A percentile compares a stretch with the other conserved stretches of the same genome.
Evolutionary conservation across 306 rosid species (phyloP).

Genomic region (Begonia fuchsioides): DNA sequence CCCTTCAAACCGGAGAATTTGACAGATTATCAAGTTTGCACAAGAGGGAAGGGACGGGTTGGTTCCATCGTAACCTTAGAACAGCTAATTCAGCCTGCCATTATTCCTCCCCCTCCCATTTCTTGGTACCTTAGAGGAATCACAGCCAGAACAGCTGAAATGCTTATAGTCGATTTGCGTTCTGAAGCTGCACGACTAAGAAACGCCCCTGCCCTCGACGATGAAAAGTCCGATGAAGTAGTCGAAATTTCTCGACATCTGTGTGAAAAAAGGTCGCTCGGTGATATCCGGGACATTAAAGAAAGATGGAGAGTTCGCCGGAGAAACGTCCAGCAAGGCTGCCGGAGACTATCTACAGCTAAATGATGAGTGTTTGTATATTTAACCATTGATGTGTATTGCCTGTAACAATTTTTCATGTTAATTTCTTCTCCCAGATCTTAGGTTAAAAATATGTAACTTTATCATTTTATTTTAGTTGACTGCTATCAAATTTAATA

Average conservation of each 20-base stretch:
- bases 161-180: conserved; percentile 63
- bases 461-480: too few relatives aligned
- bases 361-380: conserved; percentile 16
- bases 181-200: conserved; percentile 67
- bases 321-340: conserved; percentile 44
- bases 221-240: conserved; percentile 20
- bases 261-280: conserved; percentile 11
- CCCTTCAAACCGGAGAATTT: conserved; percentile 64
- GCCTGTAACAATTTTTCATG: too few relatives aligned
- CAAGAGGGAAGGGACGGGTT: conserved; percentile 83
- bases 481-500: too few relatives aligned
- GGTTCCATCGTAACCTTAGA: conserved; percentile 77
- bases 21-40: conserved; percentile 51
- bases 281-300: conserved; percentile 45
- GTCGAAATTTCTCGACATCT: conserved; percentile 16
- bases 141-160: conserved; percentile 62
- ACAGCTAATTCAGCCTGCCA: conserved; percentile 71
- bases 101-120: conserved; percentile 91
- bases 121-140: conserved; percentile 96
- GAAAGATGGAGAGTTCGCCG: conserved; percentile 64
- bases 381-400: too few relatives aligned
- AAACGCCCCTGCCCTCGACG: conserved; percentile 21
- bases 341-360: conserved; percentile 23
- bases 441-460: too few relatives aligned
- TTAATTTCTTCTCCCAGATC: too few relatives aligned